Conservation (phyloP, 345 rosid species). For the Anacardium occidentale region DNA sequence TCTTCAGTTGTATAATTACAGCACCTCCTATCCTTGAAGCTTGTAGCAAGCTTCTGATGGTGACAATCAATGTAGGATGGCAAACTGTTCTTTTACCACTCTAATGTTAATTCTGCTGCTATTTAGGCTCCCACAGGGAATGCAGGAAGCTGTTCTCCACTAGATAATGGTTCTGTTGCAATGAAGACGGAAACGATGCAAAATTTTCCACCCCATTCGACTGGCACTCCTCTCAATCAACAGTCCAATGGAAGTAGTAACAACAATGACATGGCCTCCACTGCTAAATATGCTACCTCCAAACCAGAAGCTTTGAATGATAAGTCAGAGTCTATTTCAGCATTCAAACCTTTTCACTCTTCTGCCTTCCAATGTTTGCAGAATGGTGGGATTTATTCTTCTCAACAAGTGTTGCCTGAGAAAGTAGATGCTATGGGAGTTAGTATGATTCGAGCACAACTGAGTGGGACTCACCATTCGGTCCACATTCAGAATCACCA, state of each 20-base stretch:
- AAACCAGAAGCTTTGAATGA: constrained; percentile 43
- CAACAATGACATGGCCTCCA: constrained; percentile 49
- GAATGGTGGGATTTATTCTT: constrained; percentile 26
- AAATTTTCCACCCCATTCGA: constrained; percentile 35
- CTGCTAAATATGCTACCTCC: constrained; percentile 40
- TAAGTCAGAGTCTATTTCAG: constrained; percentile 36
- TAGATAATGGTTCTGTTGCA: constrained; percentile 45
- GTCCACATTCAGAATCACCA: constrained; percentile 38
- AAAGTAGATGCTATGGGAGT: constrained; percentile 26
- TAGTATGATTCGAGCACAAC: constrained; percentile 22
- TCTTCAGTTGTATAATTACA: neutral
- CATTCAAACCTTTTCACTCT: constrained; percentile 40
- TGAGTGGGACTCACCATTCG: constrained; percentile 27
- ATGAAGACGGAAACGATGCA: constrained; percentile 38
- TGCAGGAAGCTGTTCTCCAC: constrained; percentile 57
- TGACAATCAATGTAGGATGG: neutral
- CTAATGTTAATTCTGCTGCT: constrained; percentile 24
- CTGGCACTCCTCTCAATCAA: constrained; percentile 39
- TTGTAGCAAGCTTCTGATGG: constrained; percentile 4
- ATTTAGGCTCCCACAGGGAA: constrained; percentile 49
- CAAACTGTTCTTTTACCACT: constrained; percentile 3
- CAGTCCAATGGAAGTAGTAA: constrained; percentile 32
- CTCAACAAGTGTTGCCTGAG: constrained; percentile 27
- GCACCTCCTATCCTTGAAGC: neutral
- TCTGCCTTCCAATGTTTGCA: constrained; percentile 43